Percentiles rank a stretch among this genome's conserved stretches.
Evolutionary conservation across 257 asterid species (phyloP).

Genomic region (Anisodus acutangulus): DNA sequence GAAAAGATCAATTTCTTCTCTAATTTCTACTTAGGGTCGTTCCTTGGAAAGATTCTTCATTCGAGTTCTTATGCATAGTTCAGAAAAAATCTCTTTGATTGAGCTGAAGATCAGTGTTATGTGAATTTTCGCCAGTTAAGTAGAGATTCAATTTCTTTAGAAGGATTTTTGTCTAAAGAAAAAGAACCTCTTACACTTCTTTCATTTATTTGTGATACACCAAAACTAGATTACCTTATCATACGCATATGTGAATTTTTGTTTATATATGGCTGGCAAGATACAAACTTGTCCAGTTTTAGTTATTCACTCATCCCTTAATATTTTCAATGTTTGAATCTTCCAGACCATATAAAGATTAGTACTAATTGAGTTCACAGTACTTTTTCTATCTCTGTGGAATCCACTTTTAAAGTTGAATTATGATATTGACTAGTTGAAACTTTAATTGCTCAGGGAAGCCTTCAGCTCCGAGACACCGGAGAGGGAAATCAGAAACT

Average conservation of each 20-base stretch:
- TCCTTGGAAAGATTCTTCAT: not conserved
- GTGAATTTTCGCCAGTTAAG: not conserved
- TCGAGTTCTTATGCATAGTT: not conserved
- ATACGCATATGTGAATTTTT: too few relatives aligned
- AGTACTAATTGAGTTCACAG: not conserved
- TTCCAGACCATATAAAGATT: too few relatives aligned
- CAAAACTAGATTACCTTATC: too few relatives aligned
- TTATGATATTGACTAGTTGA: conserved; percentile 11
- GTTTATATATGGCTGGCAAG: too few relatives aligned
- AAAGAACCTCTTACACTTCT: too few relatives aligned
- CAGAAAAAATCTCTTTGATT: not conserved
- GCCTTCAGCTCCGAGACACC: conserved; percentile 51
- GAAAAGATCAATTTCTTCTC: not conserved
- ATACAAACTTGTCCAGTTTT: too few relatives aligned
- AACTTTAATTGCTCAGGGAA: conserved; percentile 45
- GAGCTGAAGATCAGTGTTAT: not conserved
- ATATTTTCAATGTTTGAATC: too few relatives aligned
- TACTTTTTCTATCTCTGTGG: too few relatives aligned
- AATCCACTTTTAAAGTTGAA: not conserved
- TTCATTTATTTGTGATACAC: too few relatives aligned
- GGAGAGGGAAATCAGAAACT: conserved; percentile 95
- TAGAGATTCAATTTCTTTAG: too few relatives aligned
- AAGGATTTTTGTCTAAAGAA: too few relatives aligned
- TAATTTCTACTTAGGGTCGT: not conserved
- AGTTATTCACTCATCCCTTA: too few relatives aligned